These are phyloP conservation scores for Flaveria linearis DNA, from an alignment of 129 eudicot genomes.

Conservation along the genomic window DNA sequence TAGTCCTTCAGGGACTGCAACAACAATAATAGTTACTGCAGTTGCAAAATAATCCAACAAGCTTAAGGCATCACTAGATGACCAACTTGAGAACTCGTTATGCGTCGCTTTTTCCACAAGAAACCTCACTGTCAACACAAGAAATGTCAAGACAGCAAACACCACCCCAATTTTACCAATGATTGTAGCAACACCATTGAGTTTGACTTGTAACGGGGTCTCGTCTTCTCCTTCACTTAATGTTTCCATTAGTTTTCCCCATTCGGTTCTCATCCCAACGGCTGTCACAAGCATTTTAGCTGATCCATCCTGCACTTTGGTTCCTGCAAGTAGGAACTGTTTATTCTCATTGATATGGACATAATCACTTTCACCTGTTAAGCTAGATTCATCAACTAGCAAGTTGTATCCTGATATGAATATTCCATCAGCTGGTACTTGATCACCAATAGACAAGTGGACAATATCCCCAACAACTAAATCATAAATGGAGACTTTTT, in stretches of 20 bases:
- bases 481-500: conserved; percentile 63
- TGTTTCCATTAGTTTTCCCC: conserved; percentile 84
- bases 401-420: conserved; percentile 67
- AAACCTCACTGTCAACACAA: conserved; percentile 56
- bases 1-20: conserved; percentile 91
- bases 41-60: conserved; percentile 71
- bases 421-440: conserved; percentile 85
- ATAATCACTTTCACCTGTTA: conserved; percentile 82
- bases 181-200: conserved; percentile 81
- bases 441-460: conserved; percentile 67
- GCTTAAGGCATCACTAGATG: conserved; percentile 59
- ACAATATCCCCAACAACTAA: conserved; percentile 86
- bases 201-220: conserved; percentile 78
- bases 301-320: conserved; percentile 85
- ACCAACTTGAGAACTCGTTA: conserved; percentile 55
- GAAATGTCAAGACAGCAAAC: conserved; percentile 65
- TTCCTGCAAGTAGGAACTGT: conserved; percentile 60
- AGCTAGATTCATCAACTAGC: conserved; percentile 70
- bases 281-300: conserved; percentile 78
- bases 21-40: conserved; percentile 80
- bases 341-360: conserved; percentile 44
- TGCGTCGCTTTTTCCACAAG: conserved; percentile 53
- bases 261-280: conserved; percentile 90
- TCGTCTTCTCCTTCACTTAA: conserved; percentile 74
- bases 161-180: conserved; percentile 73